Base-by-base conservation (phyloP, 2,329 filamentous ascomycete genomes). In the Macrophomina phaseolina region DNA sequence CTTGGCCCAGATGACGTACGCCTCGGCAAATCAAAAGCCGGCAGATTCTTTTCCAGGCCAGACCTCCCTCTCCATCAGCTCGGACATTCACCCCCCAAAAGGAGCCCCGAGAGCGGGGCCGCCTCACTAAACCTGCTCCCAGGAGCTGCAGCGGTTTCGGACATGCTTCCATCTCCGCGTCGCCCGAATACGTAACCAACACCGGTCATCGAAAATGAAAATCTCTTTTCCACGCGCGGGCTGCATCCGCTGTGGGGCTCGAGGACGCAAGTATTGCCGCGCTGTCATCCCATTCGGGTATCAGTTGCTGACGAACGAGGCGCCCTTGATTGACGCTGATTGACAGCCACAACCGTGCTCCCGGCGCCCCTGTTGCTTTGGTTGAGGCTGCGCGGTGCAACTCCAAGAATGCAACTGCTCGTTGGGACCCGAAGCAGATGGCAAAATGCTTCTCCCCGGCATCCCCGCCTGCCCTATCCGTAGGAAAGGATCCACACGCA, bases 221-320 rank as follows among this genome's bases (percentile, higher is more conserved):
- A 61, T 61, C 56, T 42, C 48, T 61, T 61, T 61, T 61, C 56
- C 56, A 58, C 12, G 53, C 53, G 53, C 53, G 53, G 53, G 38
- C n/a, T 40, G 16, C 53, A 42, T 28, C 53, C 53, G 53, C 38
- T 46, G 40, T 48, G 56, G 56, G 40, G 40, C 56, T 28, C 38
- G 55, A n/a, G 32, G 18, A 7, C 56, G 40, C 55, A 46, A 14
- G 28, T 11, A n/a, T 45, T 18, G 23, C 55, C 28, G 56, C 56
- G 36, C 42, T 30, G 23, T 38, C 53, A 30, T 32, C 53, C 18
- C 34, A 9, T 11, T 38, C 32, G 12, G 52, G 52, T n/a, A 7
- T 16, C 32, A 7, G 9, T 5, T 48, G 56, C 56, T 60, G 56
- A 60, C 56, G 56, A 60, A 60, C 38, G 28, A 34, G 49, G 49